Conservation (phyloP, 2,329 filamentous ascomycete genomes). For the Epichloe glyceriae region DNA sequence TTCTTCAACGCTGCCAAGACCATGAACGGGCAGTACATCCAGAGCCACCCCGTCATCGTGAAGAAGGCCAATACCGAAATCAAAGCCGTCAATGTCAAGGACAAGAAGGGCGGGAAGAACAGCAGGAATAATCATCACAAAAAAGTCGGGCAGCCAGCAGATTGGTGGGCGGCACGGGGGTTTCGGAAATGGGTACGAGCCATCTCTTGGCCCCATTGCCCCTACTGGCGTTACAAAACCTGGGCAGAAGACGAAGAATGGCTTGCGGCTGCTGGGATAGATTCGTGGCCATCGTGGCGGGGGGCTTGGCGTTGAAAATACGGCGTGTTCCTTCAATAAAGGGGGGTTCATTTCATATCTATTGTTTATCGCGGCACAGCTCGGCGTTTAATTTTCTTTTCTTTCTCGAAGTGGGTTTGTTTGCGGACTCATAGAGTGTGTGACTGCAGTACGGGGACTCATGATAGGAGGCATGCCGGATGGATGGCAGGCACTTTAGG, state of each 20-base stretch:
- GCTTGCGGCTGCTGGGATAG: conserved; percentile 47
- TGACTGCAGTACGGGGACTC: too few species aligned
- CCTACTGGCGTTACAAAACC: conserved; percentile 46
- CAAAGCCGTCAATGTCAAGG: conserved; percentile 57
- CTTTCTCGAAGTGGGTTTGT: background rate
- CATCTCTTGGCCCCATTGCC: conserved; percentile 34
- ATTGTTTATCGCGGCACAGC: background rate
- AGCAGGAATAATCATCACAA: conserved; percentile 19
- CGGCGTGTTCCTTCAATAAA: too few species aligned
- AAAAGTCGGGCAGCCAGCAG: background rate
- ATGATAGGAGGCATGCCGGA: too few species aligned
- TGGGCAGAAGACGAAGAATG: conserved; percentile 55
- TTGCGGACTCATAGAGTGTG: too few species aligned
- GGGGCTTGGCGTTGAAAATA: background rate
- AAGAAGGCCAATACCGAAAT: conserved; percentile 88
- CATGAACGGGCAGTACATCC: conserved; percentile 99
- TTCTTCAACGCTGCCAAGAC: conserved; percentile 94
- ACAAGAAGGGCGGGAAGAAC: conserved; percentile 32
- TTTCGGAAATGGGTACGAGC: conserved; percentile 30
- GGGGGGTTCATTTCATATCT: too few species aligned
- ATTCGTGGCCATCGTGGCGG: too few species aligned
- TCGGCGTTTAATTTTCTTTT: background rate
- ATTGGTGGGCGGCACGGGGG: conserved; percentile 15
- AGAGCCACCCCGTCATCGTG: conserved; percentile 83
- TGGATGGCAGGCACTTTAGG: too few species aligned